phyloP scores from a whole-genome alignment of 2,329 filamentous ascomycete genomes.

The Chalara sp. region DNA sequence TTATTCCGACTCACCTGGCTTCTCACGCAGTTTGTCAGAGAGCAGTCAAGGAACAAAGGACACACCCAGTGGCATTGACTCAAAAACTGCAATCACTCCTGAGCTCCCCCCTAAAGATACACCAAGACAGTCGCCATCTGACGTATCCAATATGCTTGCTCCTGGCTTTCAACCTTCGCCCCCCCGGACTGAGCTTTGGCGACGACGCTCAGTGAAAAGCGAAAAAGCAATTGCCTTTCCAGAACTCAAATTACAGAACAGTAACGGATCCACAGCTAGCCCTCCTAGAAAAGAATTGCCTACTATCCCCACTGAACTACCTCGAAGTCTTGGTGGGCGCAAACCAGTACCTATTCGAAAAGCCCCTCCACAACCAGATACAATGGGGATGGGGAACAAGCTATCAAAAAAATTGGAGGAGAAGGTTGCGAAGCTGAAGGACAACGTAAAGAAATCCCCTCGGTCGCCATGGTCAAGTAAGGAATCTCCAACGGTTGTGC shows the following conservation, averaged over 20 bases:
- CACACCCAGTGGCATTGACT: conserved; percentile 19
- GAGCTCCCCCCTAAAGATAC: conserved; percentile 18
- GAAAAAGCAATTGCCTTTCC: conserved; percentile 20
- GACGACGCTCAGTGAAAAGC: conserved; percentile 20
- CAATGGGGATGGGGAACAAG: conserved; percentile 13
- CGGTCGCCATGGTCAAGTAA: conserved; percentile 1
- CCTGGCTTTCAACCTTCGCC: conserved; percentile 17
- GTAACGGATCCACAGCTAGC: conserved; percentile 25
- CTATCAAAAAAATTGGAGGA: conserved; percentile 14
- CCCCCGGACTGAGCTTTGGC: conserved; percentile 22
- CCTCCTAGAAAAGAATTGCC: conserved; percentile 13
- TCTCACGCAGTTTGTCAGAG: conserved; percentile 14
- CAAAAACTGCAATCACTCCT: conserved; percentile 14
- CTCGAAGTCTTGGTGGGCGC: conserved; percentile 13
- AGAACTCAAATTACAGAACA: conserved; percentile 23
- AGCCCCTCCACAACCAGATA: conserved; percentile 19
- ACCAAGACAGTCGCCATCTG: conserved; percentile 6
- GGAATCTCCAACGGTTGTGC: conserved; percentile 3
- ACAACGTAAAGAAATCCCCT: conserved; percentile 5
- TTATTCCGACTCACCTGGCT: conserved; percentile 20
- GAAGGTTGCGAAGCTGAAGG: conserved; percentile 10
- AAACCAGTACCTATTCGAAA: conserved; percentile 22
- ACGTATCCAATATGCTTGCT: conserved; percentile 10
- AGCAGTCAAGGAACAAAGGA: conserved; percentile 18
- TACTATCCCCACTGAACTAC: conserved; percentile 10